phyloP scores from a whole-genome alignment of 2,329 filamentous ascomycete species.

The Zasmidium cellare region DNA sequence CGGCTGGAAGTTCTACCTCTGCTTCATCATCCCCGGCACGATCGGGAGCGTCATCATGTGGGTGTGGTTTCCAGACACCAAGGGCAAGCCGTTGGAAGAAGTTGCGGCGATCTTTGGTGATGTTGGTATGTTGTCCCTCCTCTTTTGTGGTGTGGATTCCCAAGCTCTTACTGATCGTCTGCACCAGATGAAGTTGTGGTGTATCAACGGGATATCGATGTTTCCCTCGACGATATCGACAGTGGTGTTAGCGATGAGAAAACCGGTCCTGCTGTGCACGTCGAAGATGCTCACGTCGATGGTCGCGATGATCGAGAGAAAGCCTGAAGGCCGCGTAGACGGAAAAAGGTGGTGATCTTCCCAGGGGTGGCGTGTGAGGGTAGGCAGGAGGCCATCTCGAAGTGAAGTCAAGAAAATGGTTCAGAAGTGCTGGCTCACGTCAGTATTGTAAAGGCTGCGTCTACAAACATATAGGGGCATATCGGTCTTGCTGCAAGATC shows the following conservation, averaged over 20 bases:
- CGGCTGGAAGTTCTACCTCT: conserved; percentile 21
- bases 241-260: background rate
- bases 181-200: background rate
- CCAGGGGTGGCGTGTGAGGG: too few relatives aligned
- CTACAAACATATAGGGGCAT: too few relatives aligned
- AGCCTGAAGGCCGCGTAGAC: background rate
- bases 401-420: too few relatives aligned
- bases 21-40: conserved; percentile 22
- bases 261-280: background rate
- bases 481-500: too few relatives aligned
- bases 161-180: background rate
- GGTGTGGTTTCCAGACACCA: conserved; percentile 18
- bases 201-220: conserved; percentile 1
- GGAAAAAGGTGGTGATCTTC: too few relatives aligned
- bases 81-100: conserved; percentile 22
- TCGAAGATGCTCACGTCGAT: background rate
- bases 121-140: background rate
- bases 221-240: background rate
- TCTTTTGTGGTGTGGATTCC: background rate
- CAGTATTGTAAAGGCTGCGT: too few relatives aligned
- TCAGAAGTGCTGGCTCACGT: too few relatives aligned
- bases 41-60: conserved; percentile 18
- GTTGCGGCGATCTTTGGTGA: conserved; percentile 24
- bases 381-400: too few relatives aligned
- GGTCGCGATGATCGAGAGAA: background rate